Evolutionary conservation across 2,329 filamentous ascomycete species (phyloP).

Genomic region (Arthroderma uncinatum): DNA sequence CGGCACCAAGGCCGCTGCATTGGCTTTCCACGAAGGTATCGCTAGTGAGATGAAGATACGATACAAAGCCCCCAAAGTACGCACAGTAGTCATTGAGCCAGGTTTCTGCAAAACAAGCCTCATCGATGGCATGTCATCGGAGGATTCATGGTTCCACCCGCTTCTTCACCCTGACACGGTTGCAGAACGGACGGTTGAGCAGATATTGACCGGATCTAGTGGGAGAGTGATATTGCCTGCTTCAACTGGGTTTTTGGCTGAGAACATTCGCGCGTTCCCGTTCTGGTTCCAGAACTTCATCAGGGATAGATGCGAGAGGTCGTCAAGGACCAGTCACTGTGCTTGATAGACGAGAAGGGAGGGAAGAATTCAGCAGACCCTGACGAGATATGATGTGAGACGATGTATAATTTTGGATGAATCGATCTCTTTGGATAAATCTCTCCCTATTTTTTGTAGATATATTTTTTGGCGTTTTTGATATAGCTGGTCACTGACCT

Average conservation of each 20-base stretch:
- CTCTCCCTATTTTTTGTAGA: neutral
- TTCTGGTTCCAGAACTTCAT: conserved; percentile 51
- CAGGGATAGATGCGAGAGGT: conserved; percentile 31
- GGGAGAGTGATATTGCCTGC: conserved; percentile 47
- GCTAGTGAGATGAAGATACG: conserved; percentile 46
- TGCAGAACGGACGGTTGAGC: conserved; percentile 50
- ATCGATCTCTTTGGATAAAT: neutral
- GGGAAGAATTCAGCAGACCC: no score
- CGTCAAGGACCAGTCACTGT: conserved; percentile 13
- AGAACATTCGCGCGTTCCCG: conserved; percentile 43
- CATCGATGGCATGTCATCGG: conserved; percentile 46
- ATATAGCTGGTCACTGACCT: neutral
- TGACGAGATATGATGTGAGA: no score
- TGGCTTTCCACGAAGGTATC: conserved; percentile 58
- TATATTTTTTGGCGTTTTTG: neutral
- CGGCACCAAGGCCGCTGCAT: conserved; percentile 53
- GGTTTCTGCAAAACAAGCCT: conserved; percentile 52
- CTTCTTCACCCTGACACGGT: conserved; percentile 51
- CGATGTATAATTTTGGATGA: no score
- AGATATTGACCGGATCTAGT: conserved; percentile 48
- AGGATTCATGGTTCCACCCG: conserved; percentile 42
- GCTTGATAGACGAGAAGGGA: neutral
- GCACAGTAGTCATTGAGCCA: conserved; percentile 56
- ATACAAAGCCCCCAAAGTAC: conserved; percentile 53
- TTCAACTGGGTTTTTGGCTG: conserved; percentile 34